Percentiles rank a stretch among this genome's conserved stretches.
Conservation (phyloP, 169 alveolate species). For the Plasmodium billcollinsi region DNA sequence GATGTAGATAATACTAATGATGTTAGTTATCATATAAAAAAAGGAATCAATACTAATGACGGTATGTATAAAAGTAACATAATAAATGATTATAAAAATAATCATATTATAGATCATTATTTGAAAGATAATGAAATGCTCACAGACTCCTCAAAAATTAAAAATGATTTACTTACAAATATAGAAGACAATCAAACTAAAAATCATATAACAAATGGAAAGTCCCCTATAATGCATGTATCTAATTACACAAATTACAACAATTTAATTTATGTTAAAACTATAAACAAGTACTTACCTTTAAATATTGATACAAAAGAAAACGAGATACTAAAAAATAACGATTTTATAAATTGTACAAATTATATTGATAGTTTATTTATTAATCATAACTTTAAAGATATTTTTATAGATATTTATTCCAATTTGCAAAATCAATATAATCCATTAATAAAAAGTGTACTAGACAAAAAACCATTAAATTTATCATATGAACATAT, state of each 20-base stretch:
- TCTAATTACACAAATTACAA: background rate
- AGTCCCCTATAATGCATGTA: too few species aligned
- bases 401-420: constrained; percentile 14
- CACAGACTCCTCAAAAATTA: too few species aligned
- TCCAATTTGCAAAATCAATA: constrained; percentile 9
- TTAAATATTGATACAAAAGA: constrained; percentile 14
- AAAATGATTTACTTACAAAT: too few species aligned
- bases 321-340: constrained; percentile 5
- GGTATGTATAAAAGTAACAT: background rate
- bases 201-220: too few species aligned
- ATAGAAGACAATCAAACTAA: too few species aligned
- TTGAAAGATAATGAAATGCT: background rate
- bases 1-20: constrained; percentile 5
- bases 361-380: constrained; percentile 23
- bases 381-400: constrained; percentile 31
- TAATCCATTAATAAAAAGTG: constrained; percentile 25
- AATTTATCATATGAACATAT: constrained; percentile 14
- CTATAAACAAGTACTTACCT: background rate
- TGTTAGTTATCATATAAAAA: background rate
- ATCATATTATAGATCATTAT: background rate
- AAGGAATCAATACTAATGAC: background rate
- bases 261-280: background rate
- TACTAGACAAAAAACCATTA: constrained; percentile 1
- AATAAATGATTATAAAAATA: background rate
- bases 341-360: constrained; percentile 5